phyloP scores from a whole-genome alignment of 1,139 yeast genomes.

The Komagataea norvegica region DNA sequence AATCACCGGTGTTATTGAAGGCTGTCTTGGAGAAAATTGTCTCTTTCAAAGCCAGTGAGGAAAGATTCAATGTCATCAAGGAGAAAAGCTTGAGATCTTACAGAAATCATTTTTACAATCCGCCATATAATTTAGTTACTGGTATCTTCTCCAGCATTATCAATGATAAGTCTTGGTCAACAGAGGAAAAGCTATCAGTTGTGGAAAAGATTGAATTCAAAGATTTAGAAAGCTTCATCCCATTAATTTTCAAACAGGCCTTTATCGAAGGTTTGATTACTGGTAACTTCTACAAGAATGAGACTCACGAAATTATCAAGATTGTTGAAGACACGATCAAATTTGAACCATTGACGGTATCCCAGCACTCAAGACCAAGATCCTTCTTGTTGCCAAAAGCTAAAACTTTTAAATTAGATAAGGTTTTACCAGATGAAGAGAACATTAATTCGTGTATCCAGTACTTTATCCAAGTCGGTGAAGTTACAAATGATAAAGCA shows the following conservation, averaged over 20 bases:
- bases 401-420: constrained; percentile 45
- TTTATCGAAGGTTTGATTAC: constrained; percentile 69
- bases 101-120: constrained; percentile 66
- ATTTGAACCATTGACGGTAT: constrained; percentile 26
- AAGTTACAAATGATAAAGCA: constrained; percentile 32
- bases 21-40: constrained; percentile 53
- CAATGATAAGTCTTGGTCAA: constrained; percentile 65
- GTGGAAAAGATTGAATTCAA: constrained; percentile 45
- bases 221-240: constrained; percentile 45
- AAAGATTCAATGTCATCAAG: constrained; percentile 63
- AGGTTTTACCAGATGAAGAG: constrained; percentile 53
- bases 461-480: constrained; percentile 66
- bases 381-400: constrained; percentile 45
- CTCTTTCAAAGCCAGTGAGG: constrained; percentile 47
- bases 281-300: constrained; percentile 65
- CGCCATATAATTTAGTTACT: constrained; percentile 74
- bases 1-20: constrained; percentile 57
- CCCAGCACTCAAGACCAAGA: constrained; percentile 43
- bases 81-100: constrained; percentile 58
- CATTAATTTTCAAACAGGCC: constrained; percentile 39
- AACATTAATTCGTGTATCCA: constrained; percentile 86
- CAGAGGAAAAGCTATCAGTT: constrained; percentile 55
- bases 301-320: constrained; percentile 48
- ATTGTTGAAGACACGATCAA: constrained; percentile 34
- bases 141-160: constrained; percentile 55